Conservation (phyloP, 352 stramenopile genomes). For the Blastocystis sp. region DNA sequence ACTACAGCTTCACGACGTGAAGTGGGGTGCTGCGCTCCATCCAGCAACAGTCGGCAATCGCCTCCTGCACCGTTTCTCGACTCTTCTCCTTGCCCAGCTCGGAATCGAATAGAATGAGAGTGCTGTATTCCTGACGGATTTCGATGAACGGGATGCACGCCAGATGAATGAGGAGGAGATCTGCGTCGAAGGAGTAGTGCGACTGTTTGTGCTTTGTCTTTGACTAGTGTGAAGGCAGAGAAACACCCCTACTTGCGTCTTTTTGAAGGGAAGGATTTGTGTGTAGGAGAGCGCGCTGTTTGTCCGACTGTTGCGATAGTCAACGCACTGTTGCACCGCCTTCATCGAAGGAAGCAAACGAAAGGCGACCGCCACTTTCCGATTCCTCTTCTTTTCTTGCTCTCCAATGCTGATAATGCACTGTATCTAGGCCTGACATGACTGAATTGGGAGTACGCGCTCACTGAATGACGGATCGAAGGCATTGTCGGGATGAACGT, state of each 20-base stretch:
- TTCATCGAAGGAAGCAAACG: constrained; percentile 23
- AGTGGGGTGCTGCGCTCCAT: neutral
- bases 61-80: constrained; percentile 19
- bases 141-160: constrained; percentile 47
- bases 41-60: constrained; percentile 2
- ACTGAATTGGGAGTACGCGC: neutral
- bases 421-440: constrained; percentile 2
- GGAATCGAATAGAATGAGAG: constrained; percentile 47
- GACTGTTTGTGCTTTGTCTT: constrained; percentile 15
- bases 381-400: neutral
- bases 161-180: constrained; percentile 31
- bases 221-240: neutral
- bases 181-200: neutral
- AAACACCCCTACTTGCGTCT: constrained; percentile 13
- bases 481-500: neutral
- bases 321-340: constrained; percentile 9
- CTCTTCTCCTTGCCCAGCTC: neutral
- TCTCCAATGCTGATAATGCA: constrained; percentile 1
- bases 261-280: constrained; percentile 37
- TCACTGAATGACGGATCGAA: neutral
- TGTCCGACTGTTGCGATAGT: neutral
- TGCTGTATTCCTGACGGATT: constrained; percentile 1
- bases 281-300: neutral
- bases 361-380: constrained; percentile 1
- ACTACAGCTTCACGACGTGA: neutral